Base-by-base conservation (phyloP, 371 early-diverging fungal species). In the Coemansia sp. region DNA sequence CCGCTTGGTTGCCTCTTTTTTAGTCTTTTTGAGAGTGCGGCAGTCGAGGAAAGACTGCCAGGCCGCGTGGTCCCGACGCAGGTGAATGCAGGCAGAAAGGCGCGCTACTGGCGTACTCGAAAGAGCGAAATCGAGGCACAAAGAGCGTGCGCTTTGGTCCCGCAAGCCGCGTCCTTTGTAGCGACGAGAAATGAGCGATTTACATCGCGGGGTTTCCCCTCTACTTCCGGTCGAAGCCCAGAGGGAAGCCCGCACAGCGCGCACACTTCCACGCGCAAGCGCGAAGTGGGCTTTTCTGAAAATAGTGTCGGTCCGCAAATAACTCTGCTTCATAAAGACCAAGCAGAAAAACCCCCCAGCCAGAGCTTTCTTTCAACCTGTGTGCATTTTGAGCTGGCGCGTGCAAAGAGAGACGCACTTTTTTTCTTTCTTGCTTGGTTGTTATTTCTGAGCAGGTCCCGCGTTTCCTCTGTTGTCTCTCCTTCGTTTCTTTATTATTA, bases 241-340 rank as follows among this genome's bases (percentile, higher is more conserved):
- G 26, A 26, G 26, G 26, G 26, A 26, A 26, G 26, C 26, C 26
- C 26, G 26, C 26, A 26, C 26, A 26, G 26, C 26, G 26, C 26
- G 26, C 26, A 26, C 26, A 26, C 26, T 26, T 26, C 26, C 26
- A 26, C 26, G 26, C 26, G 26, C 16, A n/a, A 14, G n/a, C 45
- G 45, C 45, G 45, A 43, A 43, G 45, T 16, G 14, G 45, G 45
- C 16, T 43, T 43, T 41, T 43, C 45, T 43, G 45, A 43, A 43
- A 43, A 43, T 43, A 43, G 45, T 43, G 45, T 16, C 45, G 45
- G 45, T 43, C 45, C 16, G 45, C 8, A 43, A 43, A 43, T 43
- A 43, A 43, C 45, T 43, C 6, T 14, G n/a, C 14, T 16, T 16
- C 16, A n/a, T 43, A 26, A 26, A 16, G 45, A 16, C 45, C 6